Percentiles rank a stretch among this genome's conserved stretches.
Evolutionary conservation across 345 rosid species (phyloP).

Genomic region (Brassica juncea): DNA sequence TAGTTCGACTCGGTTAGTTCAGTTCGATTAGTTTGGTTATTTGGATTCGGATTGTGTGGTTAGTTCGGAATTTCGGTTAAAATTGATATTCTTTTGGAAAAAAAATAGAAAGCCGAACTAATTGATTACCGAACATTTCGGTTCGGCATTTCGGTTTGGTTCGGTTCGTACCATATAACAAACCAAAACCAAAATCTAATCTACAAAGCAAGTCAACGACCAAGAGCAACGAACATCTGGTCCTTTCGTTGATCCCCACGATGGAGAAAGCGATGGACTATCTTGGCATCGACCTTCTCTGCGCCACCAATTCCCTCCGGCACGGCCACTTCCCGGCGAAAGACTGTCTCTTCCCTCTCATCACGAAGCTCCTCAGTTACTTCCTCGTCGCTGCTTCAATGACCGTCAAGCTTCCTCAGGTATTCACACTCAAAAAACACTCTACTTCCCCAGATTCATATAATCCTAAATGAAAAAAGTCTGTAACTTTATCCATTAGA

Average conservation of each 20-base stretch:
- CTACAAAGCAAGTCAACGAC: neutral
- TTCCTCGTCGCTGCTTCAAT: slow-evolving; percentile 85
- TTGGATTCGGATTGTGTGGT: too few species aligned
- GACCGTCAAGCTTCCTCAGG: slow-evolving; percentile 96
- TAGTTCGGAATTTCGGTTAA: too few species aligned
- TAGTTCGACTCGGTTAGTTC: too few species aligned
- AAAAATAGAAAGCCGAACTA: too few species aligned
- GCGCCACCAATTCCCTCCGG: slow-evolving; percentile 61
- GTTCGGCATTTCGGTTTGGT: too few species aligned
- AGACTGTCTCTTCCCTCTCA: slow-evolving; percentile 80
- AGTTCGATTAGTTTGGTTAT: too few species aligned
- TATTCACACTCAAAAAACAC: neutral
- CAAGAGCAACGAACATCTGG: neutral
- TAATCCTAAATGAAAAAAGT: neutral
- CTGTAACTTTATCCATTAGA: slow-evolving; percentile 39
- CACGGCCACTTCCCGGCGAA: slow-evolving; percentile 59
- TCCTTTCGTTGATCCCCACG: neutral
- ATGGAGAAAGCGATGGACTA: slow-evolving; percentile 48
- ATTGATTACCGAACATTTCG: too few species aligned
- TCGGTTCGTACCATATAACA: too few species aligned
- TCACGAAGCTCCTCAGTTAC: slow-evolving; percentile 86
- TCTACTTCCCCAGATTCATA: neutral
- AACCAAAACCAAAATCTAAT: neutral
- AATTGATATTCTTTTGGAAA: too few species aligned
- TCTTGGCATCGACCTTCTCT: slow-evolving; percentile 68